phyloP scores from a whole-genome alignment of 2,329 filamentous ascomycete species.

The Harringtonia lauricola region DNA sequence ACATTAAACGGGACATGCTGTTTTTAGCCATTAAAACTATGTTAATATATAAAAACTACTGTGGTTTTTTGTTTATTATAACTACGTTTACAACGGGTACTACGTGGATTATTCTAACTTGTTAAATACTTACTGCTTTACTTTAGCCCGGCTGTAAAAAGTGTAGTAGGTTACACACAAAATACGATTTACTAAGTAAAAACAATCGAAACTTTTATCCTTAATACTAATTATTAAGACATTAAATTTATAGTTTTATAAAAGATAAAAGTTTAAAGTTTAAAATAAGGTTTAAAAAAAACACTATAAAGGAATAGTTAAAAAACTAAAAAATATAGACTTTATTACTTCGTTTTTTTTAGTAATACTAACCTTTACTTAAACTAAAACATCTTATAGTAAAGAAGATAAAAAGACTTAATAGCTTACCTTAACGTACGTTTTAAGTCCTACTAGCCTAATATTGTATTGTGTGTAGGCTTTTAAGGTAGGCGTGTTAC shows the following conservation, averaged over 20 bases:
- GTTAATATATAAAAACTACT: slow-evolving; percentile 3
- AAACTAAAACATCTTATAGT: slow-evolving; percentile 4
- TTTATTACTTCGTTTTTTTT: background rate
- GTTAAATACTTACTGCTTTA: slow-evolving; percentile 7
- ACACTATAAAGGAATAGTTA: slow-evolving; percentile 3
- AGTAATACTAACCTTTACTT: slow-evolving; percentile 1
- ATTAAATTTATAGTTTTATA: slow-evolving; percentile 5
- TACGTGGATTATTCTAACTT: slow-evolving; percentile 5
- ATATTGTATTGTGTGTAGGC: too few relatives aligned
- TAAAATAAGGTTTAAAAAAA: slow-evolving; percentile 6
- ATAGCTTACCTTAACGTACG: slow-evolving; percentile 1
- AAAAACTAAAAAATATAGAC: slow-evolving; percentile 5
- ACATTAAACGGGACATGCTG: slow-evolving; percentile 1
- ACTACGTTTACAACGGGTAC: slow-evolving; percentile 3
- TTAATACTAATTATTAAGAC: slow-evolving; percentile 1
- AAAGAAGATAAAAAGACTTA: slow-evolving; percentile 2
- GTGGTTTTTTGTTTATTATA: slow-evolving; percentile 7
- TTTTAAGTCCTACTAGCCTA: too few relatives aligned
- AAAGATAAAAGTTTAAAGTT: slow-evolving; percentile 3
- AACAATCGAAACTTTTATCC: background rate
- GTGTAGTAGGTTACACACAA: slow-evolving; percentile 4
- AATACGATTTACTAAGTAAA: background rate
- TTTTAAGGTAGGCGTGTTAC: too few relatives aligned
- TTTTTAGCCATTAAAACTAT: slow-evolving; percentile 8
- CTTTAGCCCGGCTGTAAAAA: slow-evolving; percentile 3